Evolutionary conservation across 78 protist genomes (phyloP), one percentile per base, ranked within the genome.

Genomic region (Anaeramoeba ignava): DNA sequence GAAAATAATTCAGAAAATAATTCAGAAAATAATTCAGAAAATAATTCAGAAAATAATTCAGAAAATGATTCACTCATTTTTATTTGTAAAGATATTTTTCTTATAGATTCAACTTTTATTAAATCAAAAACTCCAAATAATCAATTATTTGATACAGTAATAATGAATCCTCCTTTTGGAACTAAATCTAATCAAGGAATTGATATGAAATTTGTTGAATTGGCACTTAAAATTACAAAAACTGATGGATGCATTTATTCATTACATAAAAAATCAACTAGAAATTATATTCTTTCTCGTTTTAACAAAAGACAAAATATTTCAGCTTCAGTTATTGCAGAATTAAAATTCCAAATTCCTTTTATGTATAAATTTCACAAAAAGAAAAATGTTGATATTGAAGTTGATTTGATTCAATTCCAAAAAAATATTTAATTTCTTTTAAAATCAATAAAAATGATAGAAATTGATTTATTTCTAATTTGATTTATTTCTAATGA

Each of bases 81-180:
- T n/a, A n/a, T n/a, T n/a, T n/a, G n/a, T n/a, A n/a, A n/a, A n/a
- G n/a, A n/a, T n/a, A n/a, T n/a, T n/a, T n/a, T n/a, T n/a, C n/a
- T n/a, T n/a, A n/a, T n/a, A n/a, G n/a, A n/a, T n/a, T n/a, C n/a
- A n/a, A n/a, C n/a, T n/a, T n/a, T n/a, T n/a, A n/a, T n/a, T n/a
- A n/a, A n/a, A n/a, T n/a, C n/a, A n/a, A n/a, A n/a, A n/a, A n/a
- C n/a, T n/a, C n/a, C n/a, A n/a, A n/a, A n/a, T n/a, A n/a, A n/a
- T n/a, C n/a, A n/a, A n/a, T n/a, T n/a, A 80, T 82, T 82, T 83
- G 88, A 86, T 80, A 86, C 89, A 3, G 92, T 91, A 41, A 1
- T 91, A n/a, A 68, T 85, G 81, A 91, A 91, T 84, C 94, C 94
- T 3, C 94, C 94, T 1, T 91, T 91, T 80, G 94, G 94, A 1